Percentiles rank a stretch among this genome's conserved stretches.
Evolutionary conservation across 495 filamentous ascomycete genomes (phyloP).

Genomic region (Peziza echinospora): DNA sequence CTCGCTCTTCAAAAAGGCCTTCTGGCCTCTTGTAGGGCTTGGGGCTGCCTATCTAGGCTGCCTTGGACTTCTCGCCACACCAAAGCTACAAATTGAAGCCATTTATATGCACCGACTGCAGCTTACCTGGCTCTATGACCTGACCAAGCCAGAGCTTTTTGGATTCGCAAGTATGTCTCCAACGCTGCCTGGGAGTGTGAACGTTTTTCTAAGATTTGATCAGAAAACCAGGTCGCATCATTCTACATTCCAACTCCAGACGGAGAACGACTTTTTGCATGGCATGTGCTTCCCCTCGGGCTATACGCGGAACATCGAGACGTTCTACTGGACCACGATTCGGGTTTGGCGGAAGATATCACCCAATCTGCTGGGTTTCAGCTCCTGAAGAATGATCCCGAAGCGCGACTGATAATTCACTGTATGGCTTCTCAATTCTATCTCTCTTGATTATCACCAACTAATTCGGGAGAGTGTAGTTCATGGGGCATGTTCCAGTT

Average conservation of each 20-base stretch:
- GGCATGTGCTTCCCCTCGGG: constrained; percentile 38
- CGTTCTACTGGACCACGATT: constrained; percentile 24
- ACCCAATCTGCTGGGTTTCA: constrained; percentile 28
- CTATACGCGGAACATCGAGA: constrained; percentile 30
- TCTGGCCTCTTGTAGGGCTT: constrained; percentile 31
- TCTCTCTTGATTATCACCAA: not conserved
- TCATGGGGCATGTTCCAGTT: too few relatives aligned
- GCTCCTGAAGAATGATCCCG: constrained; percentile 33
- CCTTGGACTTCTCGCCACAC: constrained; percentile 27
- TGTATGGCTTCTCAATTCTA: constrained; percentile 22
- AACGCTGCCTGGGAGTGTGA: not conserved
- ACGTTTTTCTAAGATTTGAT: not conserved
- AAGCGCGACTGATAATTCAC: constrained; percentile 34
- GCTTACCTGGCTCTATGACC: constrained; percentile 32
- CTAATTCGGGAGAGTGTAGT: not conserved
- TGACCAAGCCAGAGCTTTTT: constrained; percentile 43
- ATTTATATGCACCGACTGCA: constrained; percentile 44
- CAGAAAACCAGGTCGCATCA: constrained; percentile 35
- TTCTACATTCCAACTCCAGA: constrained; percentile 35
- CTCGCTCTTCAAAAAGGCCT: constrained; percentile 34
- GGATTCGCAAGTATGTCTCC: constrained; percentile 39
- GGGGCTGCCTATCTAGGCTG: constrained; percentile 31
- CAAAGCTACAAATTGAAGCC: constrained; percentile 29
- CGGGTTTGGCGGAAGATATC: constrained; percentile 24
- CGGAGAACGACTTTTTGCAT: constrained; percentile 36